Base-by-base conservation (phyloP, 2,329 filamentous ascomycete species). In the Penicillium sp. region DNA sequence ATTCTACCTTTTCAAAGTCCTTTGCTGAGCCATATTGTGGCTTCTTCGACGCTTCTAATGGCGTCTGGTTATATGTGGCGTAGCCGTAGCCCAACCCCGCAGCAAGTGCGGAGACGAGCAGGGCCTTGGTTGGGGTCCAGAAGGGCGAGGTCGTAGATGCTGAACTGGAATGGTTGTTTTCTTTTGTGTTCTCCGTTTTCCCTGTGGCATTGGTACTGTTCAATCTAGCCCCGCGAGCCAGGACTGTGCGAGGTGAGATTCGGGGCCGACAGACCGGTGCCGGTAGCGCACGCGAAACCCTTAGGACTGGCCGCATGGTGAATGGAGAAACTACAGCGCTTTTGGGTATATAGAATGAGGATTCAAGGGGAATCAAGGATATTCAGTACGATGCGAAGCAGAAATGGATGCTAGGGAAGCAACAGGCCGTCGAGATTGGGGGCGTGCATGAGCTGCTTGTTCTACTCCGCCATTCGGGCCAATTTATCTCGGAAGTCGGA, bases 1-100 rank as follows among this genome's bases (percentile, higher is more conserved):
- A 3, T 4, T 8, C 16, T 55, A 71, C 72, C 64, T 71, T 72
- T 49, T 70, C 65, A 43, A 74, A 68, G 22, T 74, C 66, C 34
- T 64, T 61, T 28, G 58, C 45, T 10, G 68, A 66, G 8, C 70
- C 72, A 60, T 75, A 75, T 36, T 62, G 61, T 25, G 68, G 66
- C 13, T 62, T 55, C 10, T 57, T 54, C 8, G 53, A 27, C 10
- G 48, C 51, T 30, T 59, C 41, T 16, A 48, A 36, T 29, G 60
- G 53, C 50, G 63, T 33, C 19, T 56, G 46, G 55, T 73, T 72
- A 45, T 70, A 73, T 48, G 70, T 66, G 18, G 79, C 78, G 47
- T 74, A 73, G 12, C 72, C 64, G 56, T 81, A 82, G 3, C 79
- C 75, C n/a, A 77, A 60, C 10, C 75, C 73, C 25, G 75, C 76